phyloP scores from a whole-genome alignment of 177 flowering plant genomes.

The Vitis hybrid region DNA sequence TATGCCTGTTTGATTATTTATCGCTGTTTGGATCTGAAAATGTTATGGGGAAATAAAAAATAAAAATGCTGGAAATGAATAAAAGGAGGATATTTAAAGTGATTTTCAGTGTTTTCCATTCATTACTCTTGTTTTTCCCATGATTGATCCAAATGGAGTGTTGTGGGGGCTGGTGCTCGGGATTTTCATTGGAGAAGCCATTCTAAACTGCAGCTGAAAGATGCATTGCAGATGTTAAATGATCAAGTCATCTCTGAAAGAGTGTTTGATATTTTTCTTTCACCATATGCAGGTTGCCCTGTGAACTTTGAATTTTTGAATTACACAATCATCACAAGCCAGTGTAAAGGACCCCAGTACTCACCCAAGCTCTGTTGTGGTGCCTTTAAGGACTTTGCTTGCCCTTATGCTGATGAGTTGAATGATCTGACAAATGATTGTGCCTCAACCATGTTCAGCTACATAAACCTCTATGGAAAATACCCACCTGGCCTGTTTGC shows the following conservation, averaged over 20 bases:
- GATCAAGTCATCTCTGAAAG: not conserved
- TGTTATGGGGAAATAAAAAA: too few relatives aligned
- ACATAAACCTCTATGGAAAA: constrained; percentile 54
- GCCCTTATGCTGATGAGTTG: constrained; percentile 33
- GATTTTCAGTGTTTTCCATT: too few relatives aligned
- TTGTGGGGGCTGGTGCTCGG: not conserved
- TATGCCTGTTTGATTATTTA: too few relatives aligned
- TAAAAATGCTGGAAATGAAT: too few relatives aligned
- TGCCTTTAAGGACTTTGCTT: constrained; percentile 51
- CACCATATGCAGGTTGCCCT: constrained; percentile 33
- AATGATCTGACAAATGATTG: constrained; percentile 45
- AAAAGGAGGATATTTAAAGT: too few relatives aligned
- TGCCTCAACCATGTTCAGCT: constrained; percentile 56
- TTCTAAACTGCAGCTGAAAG: too few relatives aligned
- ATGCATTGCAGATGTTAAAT: too few relatives aligned
- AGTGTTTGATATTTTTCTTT: not conserved
- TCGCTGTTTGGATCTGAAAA: too few relatives aligned
- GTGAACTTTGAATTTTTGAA: constrained; percentile 44
- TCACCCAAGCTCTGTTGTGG: constrained; percentile 37
- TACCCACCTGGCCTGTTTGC: constrained; percentile 65
- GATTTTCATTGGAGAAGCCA: not conserved
- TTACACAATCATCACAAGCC: constrained; percentile 55
- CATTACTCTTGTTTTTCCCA: too few relatives aligned
- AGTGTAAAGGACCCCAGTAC: constrained; percentile 61
- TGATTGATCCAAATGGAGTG: too few relatives aligned